Conservation (phyloP, 768 basidiomycete genomes). For the Boletus patriciae region DNA sequence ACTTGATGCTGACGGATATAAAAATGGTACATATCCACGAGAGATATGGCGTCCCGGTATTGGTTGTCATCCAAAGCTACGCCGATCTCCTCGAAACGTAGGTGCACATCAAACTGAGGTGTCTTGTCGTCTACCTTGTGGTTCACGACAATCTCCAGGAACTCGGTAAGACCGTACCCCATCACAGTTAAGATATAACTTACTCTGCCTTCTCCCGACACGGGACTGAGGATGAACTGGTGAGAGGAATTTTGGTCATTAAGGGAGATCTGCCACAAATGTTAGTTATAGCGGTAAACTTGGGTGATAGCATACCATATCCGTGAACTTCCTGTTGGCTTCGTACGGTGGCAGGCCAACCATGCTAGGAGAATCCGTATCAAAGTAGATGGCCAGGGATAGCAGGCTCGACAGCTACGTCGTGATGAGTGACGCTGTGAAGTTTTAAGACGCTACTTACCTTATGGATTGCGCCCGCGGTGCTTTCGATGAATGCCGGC, state of each 20-base stretch:
- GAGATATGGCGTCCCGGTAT: conserved; percentile 88
- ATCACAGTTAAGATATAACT: conserved; percentile 22
- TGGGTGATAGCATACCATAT: conserved; percentile 50
- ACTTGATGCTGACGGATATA: conserved; percentile 85
- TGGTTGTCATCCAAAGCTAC: conserved; percentile 90
- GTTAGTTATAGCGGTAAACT: conserved; percentile 10
- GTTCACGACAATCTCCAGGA: conserved; percentile 74
- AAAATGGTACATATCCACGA: conserved; percentile 96
- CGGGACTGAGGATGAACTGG: conserved; percentile 94
- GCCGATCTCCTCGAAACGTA: conserved; percentile 91
- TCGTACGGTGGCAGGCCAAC: conserved; percentile 64
- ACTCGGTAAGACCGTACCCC: conserved; percentile 1
- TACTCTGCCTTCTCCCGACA: conserved; percentile 91
- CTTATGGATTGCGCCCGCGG: conserved; percentile 86
- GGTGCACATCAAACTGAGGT: conserved; percentile 83
- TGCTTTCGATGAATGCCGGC: conserved; percentile 90
- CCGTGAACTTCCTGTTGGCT: conserved; percentile 68
- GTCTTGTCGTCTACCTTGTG: conserved; percentile 69
- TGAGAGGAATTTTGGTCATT: conserved; percentile 50
- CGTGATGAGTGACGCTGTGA: conserved; percentile 4
- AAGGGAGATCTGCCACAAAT: conserved; percentile 47
- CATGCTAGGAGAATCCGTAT: conserved; percentile 86
- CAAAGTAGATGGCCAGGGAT: conserved; percentile 90
- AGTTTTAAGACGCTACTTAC: conserved; percentile 36
- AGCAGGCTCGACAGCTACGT: conserved; percentile 77